Conservation (phyloP, 2,329 filamentous ascomycete genomes). For the Dothistroma pini region DNA sequence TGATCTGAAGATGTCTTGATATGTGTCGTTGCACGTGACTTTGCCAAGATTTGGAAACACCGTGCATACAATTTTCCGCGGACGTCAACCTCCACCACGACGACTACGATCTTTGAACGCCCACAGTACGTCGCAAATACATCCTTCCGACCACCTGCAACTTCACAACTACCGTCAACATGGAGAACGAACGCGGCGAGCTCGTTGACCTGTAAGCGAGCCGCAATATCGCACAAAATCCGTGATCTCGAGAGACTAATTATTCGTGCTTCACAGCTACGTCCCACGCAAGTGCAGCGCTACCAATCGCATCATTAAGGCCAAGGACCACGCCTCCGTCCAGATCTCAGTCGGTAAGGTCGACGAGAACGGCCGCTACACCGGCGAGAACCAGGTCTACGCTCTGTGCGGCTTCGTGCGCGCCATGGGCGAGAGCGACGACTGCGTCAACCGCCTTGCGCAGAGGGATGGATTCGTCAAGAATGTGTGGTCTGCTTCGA, state of each 20-base stretch:
- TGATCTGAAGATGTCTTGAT: neutral
- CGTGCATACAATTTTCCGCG: neutral
- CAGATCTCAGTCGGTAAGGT: constrained; percentile 98
- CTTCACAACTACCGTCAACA: constrained; percentile 46
- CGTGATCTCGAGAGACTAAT: constrained; percentile 15
- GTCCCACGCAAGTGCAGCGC: constrained; percentile 98
- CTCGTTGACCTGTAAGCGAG: constrained; percentile 92
- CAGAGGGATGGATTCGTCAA: constrained; percentile 97
- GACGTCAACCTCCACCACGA: neutral
- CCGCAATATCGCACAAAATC: constrained; percentile 7
- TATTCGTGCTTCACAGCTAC: constrained; percentile 60
- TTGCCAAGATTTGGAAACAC: constrained; percentile 5
- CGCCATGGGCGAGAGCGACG: constrained; percentile 96
- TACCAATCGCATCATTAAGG: constrained; percentile 99
- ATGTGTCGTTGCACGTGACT: neutral
- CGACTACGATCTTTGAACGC: constrained; percentile 1
- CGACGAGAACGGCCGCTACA: constrained; percentile 96
- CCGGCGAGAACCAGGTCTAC: constrained; percentile 96
- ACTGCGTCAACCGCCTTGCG: constrained; percentile 89
- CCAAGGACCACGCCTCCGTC: constrained; percentile 98
- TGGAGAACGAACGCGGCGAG: constrained; percentile 99
- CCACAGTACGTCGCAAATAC: constrained; percentile 6
- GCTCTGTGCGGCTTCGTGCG: constrained; percentile 97
- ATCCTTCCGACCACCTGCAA: constrained; percentile 4
- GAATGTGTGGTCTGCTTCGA: constrained; percentile 82